phyloP scores from a whole-genome alignment of 257 asterid genomes.

The Plantago ovata region DNA sequence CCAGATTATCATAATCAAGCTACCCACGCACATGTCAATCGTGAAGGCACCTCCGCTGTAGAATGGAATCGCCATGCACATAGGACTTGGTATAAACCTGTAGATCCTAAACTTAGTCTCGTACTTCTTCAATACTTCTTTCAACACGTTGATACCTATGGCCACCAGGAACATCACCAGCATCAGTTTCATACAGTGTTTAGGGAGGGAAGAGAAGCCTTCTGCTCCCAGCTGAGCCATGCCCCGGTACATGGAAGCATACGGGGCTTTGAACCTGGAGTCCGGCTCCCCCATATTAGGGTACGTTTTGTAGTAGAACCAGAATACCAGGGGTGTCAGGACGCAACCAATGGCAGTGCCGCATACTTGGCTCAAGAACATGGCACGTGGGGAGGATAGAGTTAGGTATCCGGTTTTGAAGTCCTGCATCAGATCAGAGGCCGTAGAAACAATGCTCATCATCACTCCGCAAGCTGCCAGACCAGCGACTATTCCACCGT shows the following conservation, averaged over 20 bases:
- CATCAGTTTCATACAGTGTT: constrained; percentile 44
- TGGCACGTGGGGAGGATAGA: constrained; percentile 55
- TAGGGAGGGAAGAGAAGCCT: constrained; percentile 58
- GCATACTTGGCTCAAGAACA: constrained; percentile 53
- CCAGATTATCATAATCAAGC: constrained; percentile 54
- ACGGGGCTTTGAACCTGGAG: constrained; percentile 55
- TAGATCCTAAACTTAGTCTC: constrained; percentile 43
- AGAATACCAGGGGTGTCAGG: constrained; percentile 45
- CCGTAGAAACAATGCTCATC: constrained; percentile 67
- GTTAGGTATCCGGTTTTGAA: constrained; percentile 69
- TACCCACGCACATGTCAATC: constrained; percentile 78
- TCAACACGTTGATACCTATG: constrained; percentile 20
- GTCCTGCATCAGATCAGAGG: constrained; percentile 66
- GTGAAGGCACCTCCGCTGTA: constrained; percentile 64
- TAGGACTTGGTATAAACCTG: constrained; percentile 63
- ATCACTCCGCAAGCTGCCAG: constrained; percentile 65
- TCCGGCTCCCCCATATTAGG: constrained; percentile 35
- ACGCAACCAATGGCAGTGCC: constrained; percentile 63
- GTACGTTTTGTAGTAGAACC: constrained; percentile 61
- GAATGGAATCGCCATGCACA: constrained; percentile 88
- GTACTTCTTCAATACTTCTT: constrained; percentile 18
- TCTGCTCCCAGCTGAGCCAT: constrained; percentile 59
- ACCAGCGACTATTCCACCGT: constrained; percentile 67
- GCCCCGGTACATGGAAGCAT: constrained; percentile 43
- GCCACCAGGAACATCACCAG: constrained; percentile 35